Conservation (phyloP, 106 monocot species). For the Acanthochlamys bracteata region DNA sequence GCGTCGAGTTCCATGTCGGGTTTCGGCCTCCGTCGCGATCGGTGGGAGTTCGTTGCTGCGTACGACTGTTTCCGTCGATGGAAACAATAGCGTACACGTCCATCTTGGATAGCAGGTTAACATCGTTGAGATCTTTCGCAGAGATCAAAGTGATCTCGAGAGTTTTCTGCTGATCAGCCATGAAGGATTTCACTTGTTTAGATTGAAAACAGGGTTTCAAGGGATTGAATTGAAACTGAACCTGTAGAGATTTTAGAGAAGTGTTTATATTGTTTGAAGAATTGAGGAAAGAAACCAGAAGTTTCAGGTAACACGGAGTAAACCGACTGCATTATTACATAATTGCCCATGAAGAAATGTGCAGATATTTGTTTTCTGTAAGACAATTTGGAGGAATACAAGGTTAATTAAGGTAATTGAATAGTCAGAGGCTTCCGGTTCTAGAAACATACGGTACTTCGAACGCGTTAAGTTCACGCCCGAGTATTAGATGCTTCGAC, state of each 20-base stretch:
- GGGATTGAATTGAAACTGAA: neutral
- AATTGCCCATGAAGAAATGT: no score
- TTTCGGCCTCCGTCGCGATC: conserved; percentile 36
- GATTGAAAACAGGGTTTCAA: neutral
- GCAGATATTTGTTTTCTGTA: no score
- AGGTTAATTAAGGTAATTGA: no score
- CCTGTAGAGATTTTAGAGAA: neutral
- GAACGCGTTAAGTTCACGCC: no score
- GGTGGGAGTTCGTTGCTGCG: conserved; percentile 30
- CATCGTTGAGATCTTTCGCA: conserved; percentile 58
- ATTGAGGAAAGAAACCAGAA: neutral
- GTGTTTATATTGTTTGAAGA: neutral
- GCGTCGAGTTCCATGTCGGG: conserved; percentile 37
- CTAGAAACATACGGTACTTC: no score
- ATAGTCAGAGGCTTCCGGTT: no score
- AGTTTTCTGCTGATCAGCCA: conserved; percentile 21
- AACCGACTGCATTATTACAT: no score
- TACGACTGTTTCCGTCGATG: conserved; percentile 23
- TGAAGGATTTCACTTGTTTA: neutral
- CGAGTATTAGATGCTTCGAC: no score
- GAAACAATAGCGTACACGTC: conserved; percentile 50
- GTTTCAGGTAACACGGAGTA: no score
- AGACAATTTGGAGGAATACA: no score
- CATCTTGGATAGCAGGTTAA: conserved; percentile 47
- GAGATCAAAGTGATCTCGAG: conserved; percentile 56